Conservation (phyloP, 1,139 yeast species). For the Geotrichum aggregatum region DNA sequence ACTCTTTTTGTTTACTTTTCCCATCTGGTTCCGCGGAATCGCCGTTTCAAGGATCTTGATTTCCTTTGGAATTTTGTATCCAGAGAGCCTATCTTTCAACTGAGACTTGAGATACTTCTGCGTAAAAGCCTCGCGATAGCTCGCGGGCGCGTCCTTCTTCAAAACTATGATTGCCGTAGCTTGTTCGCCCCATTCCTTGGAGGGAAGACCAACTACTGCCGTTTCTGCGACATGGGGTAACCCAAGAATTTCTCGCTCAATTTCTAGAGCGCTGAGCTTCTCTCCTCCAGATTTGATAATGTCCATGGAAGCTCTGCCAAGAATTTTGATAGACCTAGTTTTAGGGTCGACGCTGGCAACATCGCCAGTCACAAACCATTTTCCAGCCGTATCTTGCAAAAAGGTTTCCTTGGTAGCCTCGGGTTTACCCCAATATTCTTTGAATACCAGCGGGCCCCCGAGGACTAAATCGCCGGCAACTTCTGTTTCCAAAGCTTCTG, state of each 20-base stretch:
- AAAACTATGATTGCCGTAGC: conserved; percentile 38
- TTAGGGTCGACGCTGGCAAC: conserved; percentile 35
- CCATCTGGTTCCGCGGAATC: conserved; percentile 40
- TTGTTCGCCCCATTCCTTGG: conserved; percentile 39
- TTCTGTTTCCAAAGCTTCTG: conserved; percentile 18
- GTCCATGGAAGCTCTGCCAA: conserved; percentile 41
- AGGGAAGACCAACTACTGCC: conserved; percentile 38
- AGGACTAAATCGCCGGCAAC: conserved; percentile 37
- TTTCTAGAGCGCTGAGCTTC: conserved; percentile 39
- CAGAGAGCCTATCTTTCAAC: conserved; percentile 31
- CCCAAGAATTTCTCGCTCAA: conserved; percentile 39
- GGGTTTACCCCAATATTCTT: conserved; percentile 36
- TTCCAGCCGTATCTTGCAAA: conserved; percentile 23
- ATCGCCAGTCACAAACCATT: conserved; percentile 41
- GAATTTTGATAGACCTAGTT: conserved; percentile 33
- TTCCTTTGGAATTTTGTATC: conserved; percentile 36
- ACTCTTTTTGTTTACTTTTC: conserved; percentile 38
- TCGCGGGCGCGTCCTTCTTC: conserved; percentile 19
- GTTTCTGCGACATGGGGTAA: conserved; percentile 34
- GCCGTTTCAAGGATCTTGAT: conserved; percentile 21
- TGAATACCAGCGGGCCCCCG: conserved; percentile 37
- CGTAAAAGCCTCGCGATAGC: conserved; percentile 20
- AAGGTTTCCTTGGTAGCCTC: conserved; percentile 38
- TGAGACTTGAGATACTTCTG: conserved; percentile 30
- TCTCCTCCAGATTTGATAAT: conserved; percentile 41